These are phyloP conservation scores for Umbelopsis ramanniana DNA, from an alignment of 192 early-diverging fungal genomes.

Conservation along the genomic window DNA sequence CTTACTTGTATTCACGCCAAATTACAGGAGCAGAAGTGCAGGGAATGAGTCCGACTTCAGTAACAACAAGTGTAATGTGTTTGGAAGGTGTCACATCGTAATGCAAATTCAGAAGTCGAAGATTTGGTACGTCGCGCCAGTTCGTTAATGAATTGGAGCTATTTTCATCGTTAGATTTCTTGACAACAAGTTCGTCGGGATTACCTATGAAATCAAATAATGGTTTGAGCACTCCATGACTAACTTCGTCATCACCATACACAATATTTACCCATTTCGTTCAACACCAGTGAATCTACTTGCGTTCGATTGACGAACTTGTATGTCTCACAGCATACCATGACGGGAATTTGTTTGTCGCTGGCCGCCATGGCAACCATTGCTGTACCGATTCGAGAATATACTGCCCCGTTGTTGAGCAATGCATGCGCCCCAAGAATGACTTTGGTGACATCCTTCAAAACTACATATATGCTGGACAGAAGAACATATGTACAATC, in stretches of 20 bases:
- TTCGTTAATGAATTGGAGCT: slow-evolving; percentile 43
- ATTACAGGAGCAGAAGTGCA: slow-evolving; percentile 84
- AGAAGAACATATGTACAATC: slow-evolving; percentile 72
- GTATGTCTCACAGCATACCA: slow-evolving; percentile 93
- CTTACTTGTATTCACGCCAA: slow-evolving; percentile 52
- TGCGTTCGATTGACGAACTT: slow-evolving; percentile 94
- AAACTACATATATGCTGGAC: slow-evolving; percentile 73
- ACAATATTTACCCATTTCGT: slow-evolving; percentile 79
- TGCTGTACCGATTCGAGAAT: slow-evolving; percentile 89
- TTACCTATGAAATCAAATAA: slow-evolving; percentile 52
- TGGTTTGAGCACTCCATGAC: not conserved
- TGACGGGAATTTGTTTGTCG: slow-evolving; percentile 90
- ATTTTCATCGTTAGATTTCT: slow-evolving; percentile 23
- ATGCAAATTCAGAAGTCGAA: slow-evolving; percentile 87
- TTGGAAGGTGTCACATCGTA: slow-evolving; percentile 97
- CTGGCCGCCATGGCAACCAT: slow-evolving; percentile 90
- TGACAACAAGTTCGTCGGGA: slow-evolving; percentile 82
- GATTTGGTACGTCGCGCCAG: slow-evolving; percentile 79
- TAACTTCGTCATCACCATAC: not conserved
- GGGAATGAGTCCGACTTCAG: slow-evolving; percentile 91
- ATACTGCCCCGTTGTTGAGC: slow-evolving; percentile 90
- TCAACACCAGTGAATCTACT: slow-evolving; percentile 95
- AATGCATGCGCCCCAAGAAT: slow-evolving; percentile 93
- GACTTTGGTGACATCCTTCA: slow-evolving; percentile 90
- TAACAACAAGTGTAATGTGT: slow-evolving; percentile 88